Evolutionary conservation across 2,329 filamentous ascomycete genomes (phyloP).

Genomic region (Paraphoma sp.): DNA sequence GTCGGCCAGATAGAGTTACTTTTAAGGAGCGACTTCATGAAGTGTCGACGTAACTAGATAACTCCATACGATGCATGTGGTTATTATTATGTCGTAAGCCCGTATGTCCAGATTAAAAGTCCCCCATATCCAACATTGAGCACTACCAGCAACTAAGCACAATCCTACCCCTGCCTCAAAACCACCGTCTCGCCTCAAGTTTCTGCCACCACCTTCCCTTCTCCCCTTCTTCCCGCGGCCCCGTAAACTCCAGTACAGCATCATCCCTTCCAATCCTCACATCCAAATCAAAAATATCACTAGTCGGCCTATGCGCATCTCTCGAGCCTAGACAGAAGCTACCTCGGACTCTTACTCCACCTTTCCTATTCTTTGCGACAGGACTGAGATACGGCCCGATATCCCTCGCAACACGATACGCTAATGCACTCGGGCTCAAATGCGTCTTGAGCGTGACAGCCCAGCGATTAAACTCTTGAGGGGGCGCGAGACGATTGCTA

Average conservation of each 20-base stretch:
- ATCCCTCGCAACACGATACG: slow-evolving; percentile 48
- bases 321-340: slow-evolving; percentile 53
- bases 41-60: too few relatives aligned
- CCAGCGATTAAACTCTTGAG: slow-evolving; percentile 49
- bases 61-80: too few relatives aligned
- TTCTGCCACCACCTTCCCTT: slow-evolving; percentile 50
- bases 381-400: slow-evolving; percentile 51
- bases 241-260: slow-evolving; percentile 50
- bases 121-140: not conserved
- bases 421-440: slow-evolving; percentile 50
- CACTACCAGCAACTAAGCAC: not conserved
- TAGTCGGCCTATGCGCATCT: slow-evolving; percentile 28
- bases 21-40: too few relatives aligned
- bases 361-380: slow-evolving; percentile 47
- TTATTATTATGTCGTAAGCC: too few relatives aligned
- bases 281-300: slow-evolving; percentile 56
- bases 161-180: slow-evolving; percentile 29
- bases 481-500: slow-evolving; percentile 15
- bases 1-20: too few relatives aligned
- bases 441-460: slow-evolving; percentile 48
- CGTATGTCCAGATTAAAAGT: too few relatives aligned
- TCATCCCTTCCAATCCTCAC: slow-evolving; percentile 49
- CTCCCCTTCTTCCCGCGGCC: slow-evolving; percentile 55
- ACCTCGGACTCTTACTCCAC: slow-evolving; percentile 53
- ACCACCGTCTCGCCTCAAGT: slow-evolving; percentile 53